Conservation (phyloP, 1,284 basidiomycete genomes). For the Moesziomyces sp. region DNA sequence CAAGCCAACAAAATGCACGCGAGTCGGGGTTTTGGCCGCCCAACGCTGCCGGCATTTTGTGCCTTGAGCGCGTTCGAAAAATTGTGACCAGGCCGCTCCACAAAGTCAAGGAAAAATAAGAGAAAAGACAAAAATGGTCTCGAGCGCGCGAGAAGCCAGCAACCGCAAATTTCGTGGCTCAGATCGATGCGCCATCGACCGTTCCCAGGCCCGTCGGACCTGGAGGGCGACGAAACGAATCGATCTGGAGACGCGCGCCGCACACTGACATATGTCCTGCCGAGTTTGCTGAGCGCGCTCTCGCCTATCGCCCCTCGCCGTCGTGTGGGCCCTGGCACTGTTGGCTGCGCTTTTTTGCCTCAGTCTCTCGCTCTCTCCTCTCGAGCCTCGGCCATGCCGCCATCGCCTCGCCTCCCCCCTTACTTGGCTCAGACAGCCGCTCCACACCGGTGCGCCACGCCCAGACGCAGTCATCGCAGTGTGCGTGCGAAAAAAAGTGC, state of each 20-base stretch:
- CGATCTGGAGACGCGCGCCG: constrained; percentile 3
- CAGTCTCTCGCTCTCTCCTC: neutral
- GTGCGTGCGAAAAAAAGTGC: neutral
- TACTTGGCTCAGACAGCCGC: neutral
- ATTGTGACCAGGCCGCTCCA: neutral
- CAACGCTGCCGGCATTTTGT: neutral
- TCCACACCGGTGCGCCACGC: neutral
- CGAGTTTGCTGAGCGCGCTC: neutral
- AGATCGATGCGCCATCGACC: constrained; percentile 6
- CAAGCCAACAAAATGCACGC: neutral
- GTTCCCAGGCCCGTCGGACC: constrained; percentile 24
- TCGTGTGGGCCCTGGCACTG: too few species aligned
- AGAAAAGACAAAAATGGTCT: too few species aligned
- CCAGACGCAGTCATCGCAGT: neutral
- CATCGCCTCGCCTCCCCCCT: neutral
- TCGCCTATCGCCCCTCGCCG: neutral
- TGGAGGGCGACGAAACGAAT: constrained; percentile 3
- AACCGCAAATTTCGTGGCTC: neutral
- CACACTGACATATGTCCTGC: neutral
- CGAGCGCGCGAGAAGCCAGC: neutral
- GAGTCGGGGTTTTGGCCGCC: constrained; percentile 2
- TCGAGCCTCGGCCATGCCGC: neutral
- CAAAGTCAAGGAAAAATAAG: neutral
- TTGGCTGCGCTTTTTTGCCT: too few species aligned
- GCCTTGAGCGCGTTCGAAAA: neutral